Evolutionary conservation across 1,284 basidiomycete genomes (phyloP).

Genomic region (Fomitopsis palustris): DNA sequence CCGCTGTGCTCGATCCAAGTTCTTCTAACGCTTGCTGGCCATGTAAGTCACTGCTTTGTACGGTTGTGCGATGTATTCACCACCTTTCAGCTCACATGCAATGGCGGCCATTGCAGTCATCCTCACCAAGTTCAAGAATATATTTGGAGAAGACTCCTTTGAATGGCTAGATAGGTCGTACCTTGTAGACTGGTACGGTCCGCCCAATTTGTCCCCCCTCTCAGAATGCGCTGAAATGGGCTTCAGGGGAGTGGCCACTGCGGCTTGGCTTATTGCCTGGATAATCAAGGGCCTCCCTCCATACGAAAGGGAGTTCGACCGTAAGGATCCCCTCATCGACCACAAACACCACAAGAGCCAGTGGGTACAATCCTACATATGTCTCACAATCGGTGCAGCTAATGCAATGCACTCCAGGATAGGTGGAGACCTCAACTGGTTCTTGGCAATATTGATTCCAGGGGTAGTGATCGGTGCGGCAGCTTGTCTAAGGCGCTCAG

Average conservation of each 20-base stretch:
- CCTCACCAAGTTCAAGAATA: background rate
- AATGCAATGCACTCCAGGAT: conserved; percentile 34
- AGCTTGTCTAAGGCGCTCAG: conserved; percentile 40
- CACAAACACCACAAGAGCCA: conserved; percentile 49
- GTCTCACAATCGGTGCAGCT: background rate
- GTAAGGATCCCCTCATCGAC: conserved; percentile 49
- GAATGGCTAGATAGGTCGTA: conserved; percentile 43
- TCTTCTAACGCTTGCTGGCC: too few relatives aligned
- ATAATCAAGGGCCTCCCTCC: conserved; percentile 38
- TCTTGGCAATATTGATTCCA: conserved; percentile 45
- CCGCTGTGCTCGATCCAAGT: too few relatives aligned
- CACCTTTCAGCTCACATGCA: too few relatives aligned
- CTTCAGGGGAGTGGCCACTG: conserved; percentile 39
- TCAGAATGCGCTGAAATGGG: background rate
- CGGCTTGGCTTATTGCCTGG: conserved; percentile 43
- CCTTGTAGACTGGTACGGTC: conserved; percentile 33
- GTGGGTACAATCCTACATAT: conserved; percentile 28
- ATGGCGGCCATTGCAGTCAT: background rate
- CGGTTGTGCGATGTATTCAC: too few relatives aligned
- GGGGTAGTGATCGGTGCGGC: conserved; percentile 32
- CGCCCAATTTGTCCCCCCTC: background rate
- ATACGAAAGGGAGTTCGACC: conserved; percentile 51
- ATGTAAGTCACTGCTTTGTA: background rate
- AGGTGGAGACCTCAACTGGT: conserved; percentile 42
- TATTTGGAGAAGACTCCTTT: conserved; percentile 34